A percentile compares a stretch with the other conserved stretches of the same genome.
Conservation (phyloP, 1,284 basidiomycete species). For the Moesziomyces sp. region DNA sequence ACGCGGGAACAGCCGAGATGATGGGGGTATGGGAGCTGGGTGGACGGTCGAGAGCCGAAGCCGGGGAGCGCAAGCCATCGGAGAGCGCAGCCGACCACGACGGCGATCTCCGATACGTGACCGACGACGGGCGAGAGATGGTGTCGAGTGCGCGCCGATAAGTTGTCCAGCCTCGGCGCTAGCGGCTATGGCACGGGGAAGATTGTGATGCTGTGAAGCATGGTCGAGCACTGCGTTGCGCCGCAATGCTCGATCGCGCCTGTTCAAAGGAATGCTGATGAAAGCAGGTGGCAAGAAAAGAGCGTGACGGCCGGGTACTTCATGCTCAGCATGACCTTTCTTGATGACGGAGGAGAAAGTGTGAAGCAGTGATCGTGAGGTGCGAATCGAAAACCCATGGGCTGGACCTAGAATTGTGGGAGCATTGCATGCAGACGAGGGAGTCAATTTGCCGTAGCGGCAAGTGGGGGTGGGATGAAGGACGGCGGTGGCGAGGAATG, state of each 20-base stretch:
- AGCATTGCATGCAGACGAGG: too few relatives aligned
- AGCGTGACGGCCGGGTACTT: too few relatives aligned
- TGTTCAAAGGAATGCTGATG: neutral
- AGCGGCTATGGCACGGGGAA: slow-evolving; percentile 2
- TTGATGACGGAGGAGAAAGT: too few relatives aligned
- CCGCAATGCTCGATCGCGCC: neutral
- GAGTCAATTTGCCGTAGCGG: too few relatives aligned
- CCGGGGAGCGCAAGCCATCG: slow-evolving; percentile 13
- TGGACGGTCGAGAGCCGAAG: neutral
- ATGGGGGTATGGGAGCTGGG: too few relatives aligned
- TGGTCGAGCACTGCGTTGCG: neutral
- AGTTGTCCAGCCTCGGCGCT: slow-evolving; percentile 20
- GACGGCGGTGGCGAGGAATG: too few relatives aligned
- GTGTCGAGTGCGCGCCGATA: slow-evolving; percentile 20
- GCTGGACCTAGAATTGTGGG: too few relatives aligned
- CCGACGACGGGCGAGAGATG: slow-evolving; percentile 33
- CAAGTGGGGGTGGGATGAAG: too few relatives aligned
- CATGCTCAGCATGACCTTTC: too few relatives aligned
- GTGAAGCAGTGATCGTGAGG: too few relatives aligned
- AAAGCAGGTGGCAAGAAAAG: too few relatives aligned
- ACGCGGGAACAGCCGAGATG: neutral
- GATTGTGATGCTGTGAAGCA: neutral
- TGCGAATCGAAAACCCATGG: too few relatives aligned
- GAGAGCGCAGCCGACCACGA: slow-evolving; percentile 31
- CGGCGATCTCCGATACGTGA: slow-evolving; percentile 34